These are phyloP conservation scores for Penstemon newberryi DNA, from an alignment of 257 asterid genomes.

Conservation along the genomic window DNA sequence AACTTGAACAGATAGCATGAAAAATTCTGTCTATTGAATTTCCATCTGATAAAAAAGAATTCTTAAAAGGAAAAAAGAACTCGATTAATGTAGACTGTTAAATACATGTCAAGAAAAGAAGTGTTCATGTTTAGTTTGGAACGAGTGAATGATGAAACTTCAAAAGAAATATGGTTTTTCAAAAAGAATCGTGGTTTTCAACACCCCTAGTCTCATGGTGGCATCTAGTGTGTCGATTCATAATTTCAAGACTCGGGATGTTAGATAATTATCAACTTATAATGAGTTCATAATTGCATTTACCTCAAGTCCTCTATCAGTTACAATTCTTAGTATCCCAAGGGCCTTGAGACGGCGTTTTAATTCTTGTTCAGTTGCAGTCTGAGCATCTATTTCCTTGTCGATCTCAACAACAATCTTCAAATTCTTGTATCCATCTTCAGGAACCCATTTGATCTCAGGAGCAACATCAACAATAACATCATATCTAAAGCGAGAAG, in stretches of 20 bases:
- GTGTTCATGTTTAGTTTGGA: too few relatives aligned
- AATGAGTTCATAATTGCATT: conserved; percentile 1
- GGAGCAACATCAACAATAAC: conserved; percentile 86
- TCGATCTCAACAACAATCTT: conserved; percentile 89
- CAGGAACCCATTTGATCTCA: conserved; percentile 85
- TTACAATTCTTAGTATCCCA: conserved; percentile 73
- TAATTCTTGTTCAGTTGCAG: conserved; percentile 73
- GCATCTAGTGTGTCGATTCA: not conserved
- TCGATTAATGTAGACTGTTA: not conserved
- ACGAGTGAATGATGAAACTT: too few relatives aligned
- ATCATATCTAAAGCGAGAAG: conserved; percentile 58
- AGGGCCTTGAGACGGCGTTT: conserved; percentile 78
- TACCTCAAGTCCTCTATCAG: conserved; percentile 89
- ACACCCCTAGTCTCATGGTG: not conserved
- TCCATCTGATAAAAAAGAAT: not conserved
- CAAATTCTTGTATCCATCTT: conserved; percentile 83
- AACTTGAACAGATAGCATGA: conserved; percentile 12
- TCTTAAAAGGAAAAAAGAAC: not conserved
- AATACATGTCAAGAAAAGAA: too few relatives aligned
- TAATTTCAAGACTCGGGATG: not conserved
- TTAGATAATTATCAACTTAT: conserved; percentile 11
- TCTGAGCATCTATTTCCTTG: conserved; percentile 78
- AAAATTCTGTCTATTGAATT: not conserved
- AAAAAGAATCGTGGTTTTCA: not conserved
- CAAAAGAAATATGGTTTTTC: not conserved